Conservation (phyloP, 768 basidiomycete genomes). For the Sistotremastrum suecicum region DNA sequence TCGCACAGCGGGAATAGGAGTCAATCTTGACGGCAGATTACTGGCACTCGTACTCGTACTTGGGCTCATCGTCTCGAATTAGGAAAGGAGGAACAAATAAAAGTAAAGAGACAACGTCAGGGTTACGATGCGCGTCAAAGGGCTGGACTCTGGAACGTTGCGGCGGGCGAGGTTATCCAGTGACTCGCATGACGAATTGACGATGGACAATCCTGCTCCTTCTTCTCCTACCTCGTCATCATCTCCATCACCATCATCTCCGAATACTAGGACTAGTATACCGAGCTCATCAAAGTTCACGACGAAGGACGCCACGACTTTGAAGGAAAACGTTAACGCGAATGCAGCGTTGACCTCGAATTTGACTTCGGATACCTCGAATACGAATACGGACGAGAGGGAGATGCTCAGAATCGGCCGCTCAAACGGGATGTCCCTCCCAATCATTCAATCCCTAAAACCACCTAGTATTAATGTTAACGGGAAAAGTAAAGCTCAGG, state of each 20-base stretch:
- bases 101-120: conserved; percentile 1
- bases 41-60: conserved; percentile 3
- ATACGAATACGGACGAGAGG: too few species aligned
- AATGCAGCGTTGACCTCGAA: too few species aligned
- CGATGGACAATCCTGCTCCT: neutral
- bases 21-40: conserved; percentile 34
- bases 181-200: conserved; percentile 2
- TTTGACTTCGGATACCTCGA: too few species aligned
- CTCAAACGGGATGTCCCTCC: too few species aligned
- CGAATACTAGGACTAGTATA: too few species aligned
- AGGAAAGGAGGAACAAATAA: conserved; percentile 11
- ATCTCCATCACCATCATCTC: neutral
- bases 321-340: too few species aligned
- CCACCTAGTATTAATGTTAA: too few species aligned
- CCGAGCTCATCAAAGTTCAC: neutral
- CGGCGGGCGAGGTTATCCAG: conserved; percentile 1
- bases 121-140: neutral
- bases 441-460: too few species aligned
- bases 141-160: neutral
- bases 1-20: conserved; percentile 32
- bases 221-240: neutral
- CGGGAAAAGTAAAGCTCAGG: too few species aligned
- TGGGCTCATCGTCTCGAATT: conserved; percentile 9
- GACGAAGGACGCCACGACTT: too few species aligned
- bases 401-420: too few species aligned